Conservation (phyloP, 139 green algal genomes). For the Volvox africanus region DNA sequence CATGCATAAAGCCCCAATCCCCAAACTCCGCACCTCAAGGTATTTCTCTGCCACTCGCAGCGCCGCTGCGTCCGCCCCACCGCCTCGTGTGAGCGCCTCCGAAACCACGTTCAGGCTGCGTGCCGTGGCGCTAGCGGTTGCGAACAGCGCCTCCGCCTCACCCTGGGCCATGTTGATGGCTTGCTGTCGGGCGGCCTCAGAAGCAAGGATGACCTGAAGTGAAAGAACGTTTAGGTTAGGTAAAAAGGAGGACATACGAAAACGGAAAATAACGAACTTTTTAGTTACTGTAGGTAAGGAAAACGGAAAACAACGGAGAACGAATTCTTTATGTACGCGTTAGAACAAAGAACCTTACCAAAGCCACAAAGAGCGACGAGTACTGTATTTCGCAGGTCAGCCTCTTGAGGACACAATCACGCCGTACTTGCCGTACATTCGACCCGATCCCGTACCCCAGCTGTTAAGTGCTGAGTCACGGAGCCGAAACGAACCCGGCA, state of each 20-base stretch:
- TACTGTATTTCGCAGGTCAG: no score
- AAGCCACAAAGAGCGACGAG: no score
- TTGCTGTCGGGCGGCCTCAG: conserved; percentile 84
- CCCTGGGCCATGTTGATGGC: conserved; percentile 91
- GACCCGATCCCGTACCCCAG: not conserved
- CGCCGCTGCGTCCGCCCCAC: conserved; percentile 80
- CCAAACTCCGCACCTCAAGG: conserved; percentile 56
- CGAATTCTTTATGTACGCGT: no score
- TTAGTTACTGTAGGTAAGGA: no score
- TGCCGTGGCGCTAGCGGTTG: conserved; percentile 45
- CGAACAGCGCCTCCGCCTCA: conserved; percentile 67
- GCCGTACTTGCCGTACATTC: not conserved
- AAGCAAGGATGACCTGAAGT: conserved; percentile 85
- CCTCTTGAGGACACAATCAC: no score
- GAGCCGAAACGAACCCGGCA: not conserved
- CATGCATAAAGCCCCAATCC: not conserved
- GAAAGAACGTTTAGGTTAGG: no score
- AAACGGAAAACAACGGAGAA: no score
- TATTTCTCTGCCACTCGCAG: conserved; percentile 89
- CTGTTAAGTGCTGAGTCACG: not conserved
- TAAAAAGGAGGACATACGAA: no score
- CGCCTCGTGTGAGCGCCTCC: conserved; percentile 58
- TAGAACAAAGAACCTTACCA: no score
- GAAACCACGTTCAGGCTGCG: conserved; percentile 76
- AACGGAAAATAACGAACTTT: no score